Conservation (phyloP, 805 yeast species). For the Teunomyces atbi region DNA sequence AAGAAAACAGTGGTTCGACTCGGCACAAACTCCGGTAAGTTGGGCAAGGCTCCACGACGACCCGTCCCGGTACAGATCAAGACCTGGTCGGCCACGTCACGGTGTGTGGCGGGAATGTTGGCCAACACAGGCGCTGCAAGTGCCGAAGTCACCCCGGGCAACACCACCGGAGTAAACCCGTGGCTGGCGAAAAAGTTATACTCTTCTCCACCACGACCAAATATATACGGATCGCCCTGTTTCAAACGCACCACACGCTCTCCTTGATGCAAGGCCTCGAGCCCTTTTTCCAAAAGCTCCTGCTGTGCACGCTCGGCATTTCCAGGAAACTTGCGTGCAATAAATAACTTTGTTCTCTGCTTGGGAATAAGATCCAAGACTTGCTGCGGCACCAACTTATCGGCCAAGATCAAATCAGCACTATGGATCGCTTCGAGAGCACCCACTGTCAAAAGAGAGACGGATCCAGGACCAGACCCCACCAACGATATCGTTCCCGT, state of each 20-base stretch:
- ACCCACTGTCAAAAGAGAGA: conserved; percentile 77
- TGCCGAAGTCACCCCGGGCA: conserved; percentile 90
- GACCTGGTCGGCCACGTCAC: conserved; percentile 90
- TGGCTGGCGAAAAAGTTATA: conserved; percentile 61
- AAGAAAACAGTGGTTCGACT: conserved; percentile 81
- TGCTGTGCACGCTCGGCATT: conserved; percentile 93
- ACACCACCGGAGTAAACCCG: conserved; percentile 70
- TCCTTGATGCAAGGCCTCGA: conserved; percentile 62
- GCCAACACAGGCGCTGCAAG: conserved; percentile 83
- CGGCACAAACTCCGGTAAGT: conserved; percentile 67
- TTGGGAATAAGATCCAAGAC: conserved; percentile 81
- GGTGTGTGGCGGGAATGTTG: conserved; percentile 84
- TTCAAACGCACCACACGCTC: conserved; percentile 81
- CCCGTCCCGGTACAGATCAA: conserved; percentile 95
- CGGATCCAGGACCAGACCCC: conserved; percentile 93
- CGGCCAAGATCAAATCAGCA: conserved; percentile 86
- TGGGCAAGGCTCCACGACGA: conserved; percentile 77
- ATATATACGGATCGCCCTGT: conserved; percentile 96
- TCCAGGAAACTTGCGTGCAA: conserved; percentile 94
- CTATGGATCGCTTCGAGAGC: conserved; percentile 76
- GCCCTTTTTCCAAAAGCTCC: conserved; percentile 72
- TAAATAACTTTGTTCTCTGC: conserved; percentile 64
- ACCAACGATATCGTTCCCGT: conserved; percentile 73
- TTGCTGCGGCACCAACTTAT: conserved; percentile 87
- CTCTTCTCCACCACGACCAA: conserved; percentile 97